A percentile compares a stretch with the other conserved stretches of the same genome.
These are phyloP conservation scores for Talaromyces nanjingensis DNA, from an alignment of 495 filamentous ascomycete genomes.

Conservation along the genomic window DNA sequence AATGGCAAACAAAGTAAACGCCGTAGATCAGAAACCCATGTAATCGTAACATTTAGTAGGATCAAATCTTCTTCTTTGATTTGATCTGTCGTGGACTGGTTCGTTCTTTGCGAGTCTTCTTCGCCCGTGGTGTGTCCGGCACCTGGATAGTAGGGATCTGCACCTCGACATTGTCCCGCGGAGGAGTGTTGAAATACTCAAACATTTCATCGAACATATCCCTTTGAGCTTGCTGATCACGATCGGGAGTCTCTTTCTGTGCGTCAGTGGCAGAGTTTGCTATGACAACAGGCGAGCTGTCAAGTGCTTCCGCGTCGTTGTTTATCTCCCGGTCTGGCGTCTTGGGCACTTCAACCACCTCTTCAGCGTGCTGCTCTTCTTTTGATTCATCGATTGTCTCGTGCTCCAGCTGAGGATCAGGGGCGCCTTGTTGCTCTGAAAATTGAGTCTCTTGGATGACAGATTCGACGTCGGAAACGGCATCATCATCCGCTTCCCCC, in stretches of 20 bases:
- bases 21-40: neutral
- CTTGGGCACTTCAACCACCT: constrained; percentile 27
- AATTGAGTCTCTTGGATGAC: constrained; percentile 6
- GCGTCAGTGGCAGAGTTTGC: neutral
- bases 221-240: neutral
- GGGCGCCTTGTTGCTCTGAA: neutral
- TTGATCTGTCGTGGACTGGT: neutral
- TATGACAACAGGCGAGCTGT: neutral
- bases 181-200: neutral
- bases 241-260: neutral
- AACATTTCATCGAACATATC: constrained; percentile 4
- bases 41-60: neutral
- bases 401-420: neutral
- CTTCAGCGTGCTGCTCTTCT: neutral
- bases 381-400: neutral
- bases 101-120: neutral
- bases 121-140: constrained; percentile 15
- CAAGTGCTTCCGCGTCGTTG: neutral
- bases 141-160: constrained; percentile 13
- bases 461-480: neutral
- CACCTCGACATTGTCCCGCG: constrained; percentile 11
- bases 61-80: neutral
- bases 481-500: neutral
- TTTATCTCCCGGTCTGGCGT: constrained; percentile 20
- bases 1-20: neutral